Evolutionary conservation across 2,329 filamentous ascomycete species (phyloP).

Genomic region (Trematosphaeria pertusa): DNA sequence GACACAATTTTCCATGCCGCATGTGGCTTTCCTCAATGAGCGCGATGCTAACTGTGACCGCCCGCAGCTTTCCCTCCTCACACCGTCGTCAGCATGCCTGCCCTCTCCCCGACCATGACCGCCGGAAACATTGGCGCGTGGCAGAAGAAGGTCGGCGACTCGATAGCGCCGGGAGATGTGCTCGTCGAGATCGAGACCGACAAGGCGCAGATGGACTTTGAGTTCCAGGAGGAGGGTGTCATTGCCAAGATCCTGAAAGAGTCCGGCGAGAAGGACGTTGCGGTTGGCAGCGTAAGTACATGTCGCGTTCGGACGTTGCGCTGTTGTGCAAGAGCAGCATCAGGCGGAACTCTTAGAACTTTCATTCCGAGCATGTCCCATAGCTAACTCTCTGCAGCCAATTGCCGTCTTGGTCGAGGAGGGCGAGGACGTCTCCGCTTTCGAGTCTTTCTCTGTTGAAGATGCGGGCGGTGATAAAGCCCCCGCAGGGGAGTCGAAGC

Average conservation of each 20-base stretch:
- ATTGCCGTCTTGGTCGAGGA: slow-evolving; percentile 96
- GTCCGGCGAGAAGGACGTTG: slow-evolving; percentile 88
- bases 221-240: slow-evolving; percentile 97
- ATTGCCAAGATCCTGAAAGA: slow-evolving; percentile 94
- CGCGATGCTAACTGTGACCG: slow-evolving; percentile 37
- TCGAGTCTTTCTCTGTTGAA: slow-evolving; percentile 84
- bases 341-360: no score
- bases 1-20: not conserved
- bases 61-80: slow-evolving; percentile 88
- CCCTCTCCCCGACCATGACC: slow-evolving; percentile 97
- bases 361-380: no score
- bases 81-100: slow-evolving; percentile 96
- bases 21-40: no score
- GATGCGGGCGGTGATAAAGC: slow-evolving; percentile 89
- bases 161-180: slow-evolving; percentile 88
- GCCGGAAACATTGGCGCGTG: slow-evolving; percentile 94
- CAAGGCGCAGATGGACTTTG: slow-evolving; percentile 99
- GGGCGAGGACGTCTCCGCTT: slow-evolving; percentile 83
- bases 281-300: slow-evolving; percentile 84
- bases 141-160: slow-evolving; percentile 96
- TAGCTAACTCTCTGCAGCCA: slow-evolving; percentile 67
- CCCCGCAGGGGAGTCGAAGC: slow-evolving; percentile 68
- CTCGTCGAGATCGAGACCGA: slow-evolving; percentile 99
- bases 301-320: not conserved
- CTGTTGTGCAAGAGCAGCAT: no score